Base-by-base conservation (phyloP, 2,329 filamentous ascomycete species). In the Aspergillaceae sp. region DNA sequence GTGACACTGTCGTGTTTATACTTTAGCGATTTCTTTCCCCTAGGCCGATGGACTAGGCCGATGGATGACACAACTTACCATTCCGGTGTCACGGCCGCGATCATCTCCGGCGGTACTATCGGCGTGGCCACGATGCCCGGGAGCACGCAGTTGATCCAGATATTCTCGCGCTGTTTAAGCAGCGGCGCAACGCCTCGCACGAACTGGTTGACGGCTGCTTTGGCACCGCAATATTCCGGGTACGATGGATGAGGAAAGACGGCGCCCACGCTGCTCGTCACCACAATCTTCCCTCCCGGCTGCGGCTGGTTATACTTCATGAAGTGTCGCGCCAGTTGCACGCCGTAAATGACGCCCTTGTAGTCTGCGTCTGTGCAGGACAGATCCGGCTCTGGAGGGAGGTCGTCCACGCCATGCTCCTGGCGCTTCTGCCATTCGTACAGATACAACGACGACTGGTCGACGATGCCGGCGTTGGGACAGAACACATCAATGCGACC, bases 181-280 rank as follows among this genome's bases (percentile, higher is more conserved):
- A 73, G 36, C 1, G 62, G 65, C 1, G 68, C 67, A 34, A 64
- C 51, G 1, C 62, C 64, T 7, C 69, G 66, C 3, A 72, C 63
- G 48, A 72, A 73, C 27, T 63, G 58, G 30, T 67, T 58, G 6
- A 74, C 66, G 0, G 68, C 75, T 3, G 75, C 72, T 52, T 78
- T 78, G 5, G 73, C 69, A n/a, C 71, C 71, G 44, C 66, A 69
- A 55, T 78, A 77, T 51, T 77, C 70, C 0, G 74, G 74, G 47
- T 70, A 72, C 0, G 66, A 61, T 6, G 59, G 50, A 48, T 73
- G 68, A 0, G 74, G 72, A 41, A 70, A 69, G 1, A 76, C 50
- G 1, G 61, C 70, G 2, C 69, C 67, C 47, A 71, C 66, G 48
- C 68, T 73, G 2, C 65, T 63, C 0, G 73, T 75, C 0, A 67